phyloP scores from a whole-genome alignment of 345 rosid genomes.

The Melaleuca alternifolia region DNA sequence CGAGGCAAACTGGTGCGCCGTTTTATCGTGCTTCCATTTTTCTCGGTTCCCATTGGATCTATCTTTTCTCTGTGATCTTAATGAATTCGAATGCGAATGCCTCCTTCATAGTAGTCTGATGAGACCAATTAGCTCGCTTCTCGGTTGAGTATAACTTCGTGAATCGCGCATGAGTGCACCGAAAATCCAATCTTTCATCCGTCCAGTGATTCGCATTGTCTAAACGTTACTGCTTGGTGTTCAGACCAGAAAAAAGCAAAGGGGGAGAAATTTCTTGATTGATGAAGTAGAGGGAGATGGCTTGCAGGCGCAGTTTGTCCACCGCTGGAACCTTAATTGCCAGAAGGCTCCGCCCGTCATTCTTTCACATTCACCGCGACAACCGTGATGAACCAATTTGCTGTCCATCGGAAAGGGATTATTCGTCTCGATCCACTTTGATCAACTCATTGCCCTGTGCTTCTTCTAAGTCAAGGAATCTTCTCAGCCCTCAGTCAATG shows the following conservation, averaged over 20 bases:
- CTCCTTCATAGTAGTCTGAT: neutral
- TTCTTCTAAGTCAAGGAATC: neutral
- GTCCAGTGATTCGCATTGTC: neutral
- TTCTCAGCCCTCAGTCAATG: conserved; percentile 3
- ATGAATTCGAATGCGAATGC: too few species aligned
- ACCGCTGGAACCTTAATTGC: conserved; percentile 11
- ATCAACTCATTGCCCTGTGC: neutral
- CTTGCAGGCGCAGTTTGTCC: conserved; percentile 19
- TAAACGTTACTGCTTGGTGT: neutral
- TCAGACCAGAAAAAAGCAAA: neutral
- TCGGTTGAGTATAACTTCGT: neutral
- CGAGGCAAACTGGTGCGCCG: too few species aligned
- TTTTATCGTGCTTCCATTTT: too few species aligned
- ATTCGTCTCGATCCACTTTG: neutral
- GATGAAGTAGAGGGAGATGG: conserved; percentile 9
- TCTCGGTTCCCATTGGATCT: too few species aligned
- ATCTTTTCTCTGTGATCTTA: too few species aligned
- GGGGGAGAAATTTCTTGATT: neutral
- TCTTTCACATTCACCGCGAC: conserved; percentile 9
- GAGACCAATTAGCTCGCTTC: neutral
- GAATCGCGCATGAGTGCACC: neutral
- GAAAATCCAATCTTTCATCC: neutral
- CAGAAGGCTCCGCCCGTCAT: conserved; percentile 21
- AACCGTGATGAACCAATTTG: conserved; percentile 3
- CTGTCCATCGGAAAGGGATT: neutral